Evolutionary conservation across 495 filamentous ascomycete genomes (phyloP).

Genomic region (Penicillium pulvis): DNA sequence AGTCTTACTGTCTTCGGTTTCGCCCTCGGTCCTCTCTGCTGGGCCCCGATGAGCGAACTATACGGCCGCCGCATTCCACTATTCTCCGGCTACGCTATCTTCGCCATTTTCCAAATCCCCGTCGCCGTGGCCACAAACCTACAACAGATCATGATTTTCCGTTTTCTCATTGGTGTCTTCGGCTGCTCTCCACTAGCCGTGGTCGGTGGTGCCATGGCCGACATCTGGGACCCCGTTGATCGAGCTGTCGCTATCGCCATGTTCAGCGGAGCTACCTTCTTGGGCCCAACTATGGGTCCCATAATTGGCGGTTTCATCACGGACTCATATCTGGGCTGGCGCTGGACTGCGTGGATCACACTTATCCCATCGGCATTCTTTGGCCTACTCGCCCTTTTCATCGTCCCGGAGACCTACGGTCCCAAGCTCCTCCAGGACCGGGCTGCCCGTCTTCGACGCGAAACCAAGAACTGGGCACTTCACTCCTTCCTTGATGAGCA

Average conservation of each 20-base stretch:
- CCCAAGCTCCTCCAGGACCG: conserved; percentile 57
- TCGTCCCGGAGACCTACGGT: conserved; percentile 63
- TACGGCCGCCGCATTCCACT: conserved; percentile 59
- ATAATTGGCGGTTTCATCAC: conserved; percentile 59
- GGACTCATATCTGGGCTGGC: conserved; percentile 58
- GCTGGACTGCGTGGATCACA: conserved; percentile 67
- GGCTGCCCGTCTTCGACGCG: conserved; percentile 57
- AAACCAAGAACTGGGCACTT: conserved; percentile 64
- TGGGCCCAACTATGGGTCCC: conserved; percentile 35
- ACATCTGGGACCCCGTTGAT: conserved; percentile 63
- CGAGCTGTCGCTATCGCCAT: conserved; percentile 61
- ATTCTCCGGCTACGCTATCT: conserved; percentile 56
- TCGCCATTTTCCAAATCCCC: conserved; percentile 64
- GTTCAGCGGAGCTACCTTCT: conserved; percentile 56
- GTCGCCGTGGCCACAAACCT: conserved; percentile 62
- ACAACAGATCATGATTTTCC: conserved; percentile 59
- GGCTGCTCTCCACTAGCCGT: conserved; percentile 65
- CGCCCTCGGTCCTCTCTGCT: conserved; percentile 55
- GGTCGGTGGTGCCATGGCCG: conserved; percentile 59
- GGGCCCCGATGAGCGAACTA: conserved; percentile 59
- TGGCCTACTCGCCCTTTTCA: conserved; percentile 49
- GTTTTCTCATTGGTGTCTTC: conserved; percentile 64
- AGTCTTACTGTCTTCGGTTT: conserved; percentile 60
- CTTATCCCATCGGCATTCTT: conserved; percentile 56
- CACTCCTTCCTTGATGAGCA: conserved; percentile 61